Base-by-base conservation (phyloP, 768 basidiomycete species). In the Steccherinum ochraceum region DNA sequence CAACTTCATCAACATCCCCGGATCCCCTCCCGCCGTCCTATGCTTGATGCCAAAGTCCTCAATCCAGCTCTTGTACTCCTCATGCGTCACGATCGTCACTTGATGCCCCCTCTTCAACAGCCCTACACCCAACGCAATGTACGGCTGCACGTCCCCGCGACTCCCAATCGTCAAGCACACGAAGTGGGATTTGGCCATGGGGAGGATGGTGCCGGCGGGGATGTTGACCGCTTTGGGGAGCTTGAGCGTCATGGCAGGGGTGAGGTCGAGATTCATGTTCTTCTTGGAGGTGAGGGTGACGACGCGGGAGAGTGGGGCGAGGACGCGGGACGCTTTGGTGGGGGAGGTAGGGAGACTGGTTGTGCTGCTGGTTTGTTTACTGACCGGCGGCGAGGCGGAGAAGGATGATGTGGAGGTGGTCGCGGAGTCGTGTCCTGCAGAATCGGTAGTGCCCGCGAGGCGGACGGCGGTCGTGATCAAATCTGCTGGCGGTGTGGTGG, bases 11-110 rank as follows among this genome's bases (percentile, higher is more conserved):
- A 85, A 60, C 2, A 79, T 78, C 0, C 79, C 82, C 0, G 84
- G 83, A 65, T 86, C 84, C 4, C 83, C 84, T 2, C 84, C 84
- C 13, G 83, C 81, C 27, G 75, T 73, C 23, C 81, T 72, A 63
- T 83, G 81, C 30, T 64, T 67, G 50, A 86, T 70, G 3, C 77
- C 80, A 60, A 80, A 85, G 5, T 78, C 73, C 52, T 74, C 72
- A 24, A 85, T 67, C 83, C 83, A 85, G 1, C 58, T 64, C 56
- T 75, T 75, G 61, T 74, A 75, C 63, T 70, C 65, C 56, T 70
- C 67, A 62, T 77, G 76, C 5, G 76, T 77, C 12, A 77, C 73
- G 40, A 77, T 73, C 5, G 74, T 71, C n/a, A 71, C 71, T 13
- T 57, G 56, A 51, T 77, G 76, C 4, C 75, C 76, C 49, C 75